phyloP scores from a whole-genome alignment of 2,329 filamentous ascomycete species.

The Microcyclospora tardicrescens region DNA sequence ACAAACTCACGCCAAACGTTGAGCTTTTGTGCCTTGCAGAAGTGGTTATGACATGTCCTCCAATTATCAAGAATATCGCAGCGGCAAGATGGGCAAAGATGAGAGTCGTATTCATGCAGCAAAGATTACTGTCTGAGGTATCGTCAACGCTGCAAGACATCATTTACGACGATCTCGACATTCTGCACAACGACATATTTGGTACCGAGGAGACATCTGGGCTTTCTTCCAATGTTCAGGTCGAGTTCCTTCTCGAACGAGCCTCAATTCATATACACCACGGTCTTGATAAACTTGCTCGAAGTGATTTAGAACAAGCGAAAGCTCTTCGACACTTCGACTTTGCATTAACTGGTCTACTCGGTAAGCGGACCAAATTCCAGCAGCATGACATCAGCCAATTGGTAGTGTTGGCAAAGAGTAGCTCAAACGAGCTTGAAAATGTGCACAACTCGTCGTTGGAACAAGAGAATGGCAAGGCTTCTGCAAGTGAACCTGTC shows the following conservation, averaged over 20 bases:
- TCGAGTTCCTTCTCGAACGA: slow-evolving; percentile 67
- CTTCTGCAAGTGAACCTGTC: slow-evolving; percentile 2
- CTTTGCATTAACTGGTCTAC: slow-evolving; percentile 70
- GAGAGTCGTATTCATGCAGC: slow-evolving; percentile 60
- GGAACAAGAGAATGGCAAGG: slow-evolving; percentile 1
- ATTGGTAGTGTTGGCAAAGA: slow-evolving; percentile 79
- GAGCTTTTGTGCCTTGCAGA: slow-evolving; percentile 73
- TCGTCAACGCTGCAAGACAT: slow-evolving; percentile 45
- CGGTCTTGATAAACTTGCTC: slow-evolving; percentile 64
- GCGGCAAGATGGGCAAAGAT: slow-evolving; percentile 50
- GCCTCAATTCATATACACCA: slow-evolving; percentile 75
- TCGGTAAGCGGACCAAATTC: slow-evolving; percentile 75
- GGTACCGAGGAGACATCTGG: slow-evolving; percentile 1
- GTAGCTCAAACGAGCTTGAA: slow-evolving; percentile 27
- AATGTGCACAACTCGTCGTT: not conserved
- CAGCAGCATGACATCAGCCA: slow-evolving; percentile 75
- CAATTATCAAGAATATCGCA: slow-evolving; percentile 32
- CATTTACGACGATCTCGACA: slow-evolving; percentile 48
- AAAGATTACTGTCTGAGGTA: slow-evolving; percentile 51
- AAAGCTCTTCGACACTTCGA: slow-evolving; percentile 55
- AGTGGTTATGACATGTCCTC: slow-evolving; percentile 39
- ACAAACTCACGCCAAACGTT: slow-evolving; percentile 68
- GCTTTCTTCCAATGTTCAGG: slow-evolving; percentile 33
- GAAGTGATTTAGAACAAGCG: slow-evolving; percentile 56
- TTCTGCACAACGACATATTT: slow-evolving; percentile 36